A percentile compares a stretch with the other conserved stretches of the same genome.
Conservation (phyloP, 805 yeast genomes). For the Limtongia smithiae region DNA sequence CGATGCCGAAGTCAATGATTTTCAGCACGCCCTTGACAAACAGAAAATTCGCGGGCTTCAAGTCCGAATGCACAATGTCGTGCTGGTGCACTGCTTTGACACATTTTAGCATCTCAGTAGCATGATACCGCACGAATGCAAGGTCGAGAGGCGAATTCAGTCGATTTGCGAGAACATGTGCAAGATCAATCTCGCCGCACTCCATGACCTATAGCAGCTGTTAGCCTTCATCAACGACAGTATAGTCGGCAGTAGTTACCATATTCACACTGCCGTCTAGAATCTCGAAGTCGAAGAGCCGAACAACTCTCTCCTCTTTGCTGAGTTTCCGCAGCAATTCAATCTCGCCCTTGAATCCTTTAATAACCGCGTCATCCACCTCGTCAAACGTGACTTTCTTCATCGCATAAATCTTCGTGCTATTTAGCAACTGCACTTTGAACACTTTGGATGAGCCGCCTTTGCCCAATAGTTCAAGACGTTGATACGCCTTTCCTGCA, state of each 20-base stretch:
- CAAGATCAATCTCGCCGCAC: constrained; percentile 88
- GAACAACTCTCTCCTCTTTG: constrained; percentile 68
- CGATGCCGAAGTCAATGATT: constrained; percentile 84
- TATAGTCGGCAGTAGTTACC: constrained; percentile 37
- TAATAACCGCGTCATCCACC: constrained; percentile 69
- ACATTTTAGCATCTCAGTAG: constrained; percentile 74
- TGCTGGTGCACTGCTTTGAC: constrained; percentile 82
- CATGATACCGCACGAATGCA: constrained; percentile 74
- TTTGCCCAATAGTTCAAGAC: constrained; percentile 74
- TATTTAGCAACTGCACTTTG: constrained; percentile 56
- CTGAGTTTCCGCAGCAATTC: constrained; percentile 61
- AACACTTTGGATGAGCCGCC: constrained; percentile 94
- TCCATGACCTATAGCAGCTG: constrained; percentile 55
- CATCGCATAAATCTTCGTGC: constrained; percentile 64
- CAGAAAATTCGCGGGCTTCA: constrained; percentile 55
- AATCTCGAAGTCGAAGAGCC: constrained; percentile 69
- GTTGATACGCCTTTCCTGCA: constrained; percentile 57
- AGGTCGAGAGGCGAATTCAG: constrained; percentile 53
- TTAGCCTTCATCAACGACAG: neutral
- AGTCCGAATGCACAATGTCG: constrained; percentile 81
- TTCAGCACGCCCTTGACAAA: constrained; percentile 76
- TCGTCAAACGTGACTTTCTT: constrained; percentile 73
- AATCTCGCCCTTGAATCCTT: constrained; percentile 87
- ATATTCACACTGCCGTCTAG: constrained; percentile 59
- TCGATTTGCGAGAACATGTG: constrained; percentile 67